Evolutionary conservation across 768 basidiomycete genomes (phyloP), one percentile per base, ranked within the genome.

Genomic region (Mycena leptocephala): DNA sequence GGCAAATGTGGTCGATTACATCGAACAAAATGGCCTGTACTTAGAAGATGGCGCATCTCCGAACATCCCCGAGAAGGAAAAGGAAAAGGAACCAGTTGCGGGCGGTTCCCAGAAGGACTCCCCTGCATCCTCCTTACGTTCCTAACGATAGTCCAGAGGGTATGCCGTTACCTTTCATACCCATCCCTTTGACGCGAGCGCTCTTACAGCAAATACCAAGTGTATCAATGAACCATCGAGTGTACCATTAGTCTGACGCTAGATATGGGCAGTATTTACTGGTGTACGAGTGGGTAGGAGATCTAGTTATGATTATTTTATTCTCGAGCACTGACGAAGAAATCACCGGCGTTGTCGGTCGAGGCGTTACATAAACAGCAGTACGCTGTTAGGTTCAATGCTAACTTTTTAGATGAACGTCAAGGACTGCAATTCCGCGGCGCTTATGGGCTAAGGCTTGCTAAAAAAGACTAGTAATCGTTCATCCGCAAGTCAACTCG

Each of bases 1-100:
- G 13, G 91, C 94, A 64, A 91, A 93, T 43, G 98, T 99, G 61
- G 96, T 97, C 75, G 93, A 97, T 77, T 99, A 99, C 83, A 99
- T 99, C 85, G 94, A 97, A 83, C 89, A 95, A 82, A 88, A 97
- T 78, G 90, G 93, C 43, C 87, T 96, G 77, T 96, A 96, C 79
- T 88, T 89, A 75, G 95, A 95, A 51, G 95, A 95, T 55, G 81
- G 79, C 2, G 75, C 84, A 13, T 82, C 78, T 56, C 43, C 78
- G 24, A 61, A 76, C 74, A 43, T 74, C 33, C 58, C 64, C 56
- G 77, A 78, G 56, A 84, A 58, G 10, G 55, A 56, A 16, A 56
- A 56, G 55, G 55, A 32, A 30, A 56, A 80, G 70, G 88, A 88
- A 53, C 68, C 80, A 48, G 71, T 78, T 20, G 77, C 80, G 24